Base-by-base conservation (phyloP, 2,329 filamentous ascomycete species). In the Scedosporium aurantiacum region DNA sequence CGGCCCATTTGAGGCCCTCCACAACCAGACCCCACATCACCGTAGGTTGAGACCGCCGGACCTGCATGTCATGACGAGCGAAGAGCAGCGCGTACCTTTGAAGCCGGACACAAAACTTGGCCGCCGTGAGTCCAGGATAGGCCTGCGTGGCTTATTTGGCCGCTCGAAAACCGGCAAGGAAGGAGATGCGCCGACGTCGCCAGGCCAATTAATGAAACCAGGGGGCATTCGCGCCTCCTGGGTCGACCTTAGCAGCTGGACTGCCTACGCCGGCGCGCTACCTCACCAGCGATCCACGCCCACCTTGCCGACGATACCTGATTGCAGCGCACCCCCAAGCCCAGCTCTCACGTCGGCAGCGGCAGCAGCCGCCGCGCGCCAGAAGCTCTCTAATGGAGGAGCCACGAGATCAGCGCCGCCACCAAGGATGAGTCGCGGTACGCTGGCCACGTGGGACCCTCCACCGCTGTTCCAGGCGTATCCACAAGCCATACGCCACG, bases 381-480 rank as follows among this genome's bases (percentile, higher is more conserved):
- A 57, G 27, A 28, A 37, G 55, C 55, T 23, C 23, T 16, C 55
- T 2, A 18, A 16, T 41, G 37, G 27, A 37, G 27, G 6, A 14
- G 27, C 55, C 23, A 27, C 23, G 14, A 37, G 55, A 37, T 27
- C 40, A 12, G 21, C 40, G 23, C 14, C 55, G 16, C 23, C 27
- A 4, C 21, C 10, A 40, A 16, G 16, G 55, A 10, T 41, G 10
- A 57, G 16, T n/a, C 16, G 55, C 5, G 52, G 32, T 4, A 10
- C 72, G 3, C 64, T 78, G 25, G 71, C 74, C 3, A 72, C 74
- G 12, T 90, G 86, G 86, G 81, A 83, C 61, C 82, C 86, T 16
- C 89, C 90, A 5, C 89, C 91, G 1, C 76, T 97, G 12, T 95
- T 92, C 71, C 89, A 96, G 71, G 91, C 90, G 12, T 96, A 91